These are phyloP conservation scores for Trypanosoma theileri DNA, from an alignment of 208 protist species.

Conservation along the genomic window DNA sequence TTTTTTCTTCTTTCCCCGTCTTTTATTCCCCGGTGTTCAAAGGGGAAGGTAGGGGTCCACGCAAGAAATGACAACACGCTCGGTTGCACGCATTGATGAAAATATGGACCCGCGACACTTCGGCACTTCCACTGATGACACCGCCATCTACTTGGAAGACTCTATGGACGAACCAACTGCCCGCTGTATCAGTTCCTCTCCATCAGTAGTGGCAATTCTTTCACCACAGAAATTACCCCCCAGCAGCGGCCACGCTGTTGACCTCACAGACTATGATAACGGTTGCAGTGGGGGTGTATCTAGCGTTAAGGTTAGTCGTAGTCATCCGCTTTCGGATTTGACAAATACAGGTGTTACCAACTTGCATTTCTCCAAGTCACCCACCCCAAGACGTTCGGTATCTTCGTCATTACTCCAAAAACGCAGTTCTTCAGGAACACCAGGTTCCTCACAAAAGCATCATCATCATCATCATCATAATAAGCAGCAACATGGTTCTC, in stretches of 20 bases:
- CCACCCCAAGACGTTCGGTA: conserved; percentile 39
- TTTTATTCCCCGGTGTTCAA: not conserved
- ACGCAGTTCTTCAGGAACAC: conserved; percentile 6
- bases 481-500: not conserved
- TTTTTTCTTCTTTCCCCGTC: too few relatives aligned
- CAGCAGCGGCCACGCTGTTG: conserved; percentile 33
- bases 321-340: conserved; percentile 41
- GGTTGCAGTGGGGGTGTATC: conserved; percentile 39
- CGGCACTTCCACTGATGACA: conserved; percentile 71
- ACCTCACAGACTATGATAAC: conserved; percentile 75
- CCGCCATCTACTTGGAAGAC: conserved; percentile 83
- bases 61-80: conserved; percentile 16
- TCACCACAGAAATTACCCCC: conserved; percentile 64
- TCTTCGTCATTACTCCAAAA: conserved; percentile 26
- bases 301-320: not conserved
- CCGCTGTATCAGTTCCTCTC: conserved; percentile 68
- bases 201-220: conserved; percentile 71
- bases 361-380: conserved; percentile 46
- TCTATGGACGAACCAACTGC: conserved; percentile 69
- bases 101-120: conserved; percentile 50
- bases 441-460: conserved; percentile 12
- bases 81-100: conserved; percentile 15
- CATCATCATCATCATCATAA: conserved; percentile 20
- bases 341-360: conserved; percentile 32
- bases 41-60: not conserved